Evolutionary conservation across 805 yeast species (phyloP), one percentile per base, ranked within the genome.

Genomic region (Candida berthetii): DNA sequence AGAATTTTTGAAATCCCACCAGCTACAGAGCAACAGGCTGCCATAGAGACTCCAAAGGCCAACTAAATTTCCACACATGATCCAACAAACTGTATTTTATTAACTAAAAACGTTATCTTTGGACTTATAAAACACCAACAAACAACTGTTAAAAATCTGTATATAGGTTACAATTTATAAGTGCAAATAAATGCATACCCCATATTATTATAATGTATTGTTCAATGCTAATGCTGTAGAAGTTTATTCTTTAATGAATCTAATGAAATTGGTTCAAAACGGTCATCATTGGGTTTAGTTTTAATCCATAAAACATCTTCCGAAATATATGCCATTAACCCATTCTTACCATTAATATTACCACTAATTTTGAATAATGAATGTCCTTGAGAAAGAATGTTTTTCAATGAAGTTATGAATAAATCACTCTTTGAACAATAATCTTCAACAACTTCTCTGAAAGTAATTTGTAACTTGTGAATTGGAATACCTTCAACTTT

Each of bases 221-320:
- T n/a, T n/a, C n/a, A n/a, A n/a, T n/a, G n/a, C n/a, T n/a, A n/a
- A n/a, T 22, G 9, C 9, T 22, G 25, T 15, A 29, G 11, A 15
- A 29, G n/a, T n/a, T n/a, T 29, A 15, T 29, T 7, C 11, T 29
- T 29, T 29, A 29, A 29, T 29, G n/a, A 14, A 29, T 29, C 32
- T 20, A 69, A 43, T 4, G 64, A 58, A 3, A 72, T 55, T 1
- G 85, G 83, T 40, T 58, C 62, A 54, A 60, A 78, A 4, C 47
- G 55, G 3, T 50, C 62, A 4, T 45, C 52, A 1, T 46, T 40
- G 9, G n/a, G n/a, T n/a, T 44, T 44, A 6, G 43, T 41, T 31
- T 62, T 57, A 14, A 76, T 53, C 74, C 78, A 87, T 19, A 88
- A 49, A 2, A 85, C 80, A 48, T 87, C 90, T 36, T 80, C 80